These are phyloP conservation scores for Flueggea neowawraea DNA, from an alignment of 441 rosid genomes.

Conservation along the genomic window DNA sequence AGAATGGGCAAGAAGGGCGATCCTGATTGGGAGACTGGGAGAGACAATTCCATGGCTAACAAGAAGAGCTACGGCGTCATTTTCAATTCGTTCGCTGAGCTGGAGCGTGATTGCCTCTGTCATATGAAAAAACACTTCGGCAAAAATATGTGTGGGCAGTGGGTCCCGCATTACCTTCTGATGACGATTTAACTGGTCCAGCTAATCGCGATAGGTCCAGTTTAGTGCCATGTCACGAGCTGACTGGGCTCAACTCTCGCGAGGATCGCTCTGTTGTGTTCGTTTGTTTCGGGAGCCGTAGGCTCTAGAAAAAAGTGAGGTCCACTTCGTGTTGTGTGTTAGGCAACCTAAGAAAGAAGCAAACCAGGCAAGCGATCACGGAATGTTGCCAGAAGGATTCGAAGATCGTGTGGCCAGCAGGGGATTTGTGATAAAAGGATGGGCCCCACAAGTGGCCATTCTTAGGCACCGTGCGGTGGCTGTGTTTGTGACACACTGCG, in stretches of 20 bases:
- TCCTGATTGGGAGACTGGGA: conserved; percentile 22
- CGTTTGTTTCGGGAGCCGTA: no score
- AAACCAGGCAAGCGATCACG: background rate
- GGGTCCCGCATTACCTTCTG: conserved; percentile 36
- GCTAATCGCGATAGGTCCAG: no score
- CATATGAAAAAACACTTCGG: conserved; percentile 18
- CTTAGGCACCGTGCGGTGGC: conserved; percentile 46
- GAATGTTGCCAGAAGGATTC: conserved; percentile 20
- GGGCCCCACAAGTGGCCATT: conserved; percentile 56
- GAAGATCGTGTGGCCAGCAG: conserved; percentile 23
- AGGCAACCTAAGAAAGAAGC: no score
- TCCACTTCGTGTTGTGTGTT: no score
- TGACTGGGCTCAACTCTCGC: no score
- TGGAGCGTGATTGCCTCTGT: conserved; percentile 36
- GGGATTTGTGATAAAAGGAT: conserved; percentile 40
- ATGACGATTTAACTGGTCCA: background rate
- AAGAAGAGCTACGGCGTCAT: conserved; percentile 35
- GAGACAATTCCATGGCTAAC: conserved; percentile 17
- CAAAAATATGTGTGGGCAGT: conserved; percentile 34
- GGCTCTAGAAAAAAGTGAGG: no score
- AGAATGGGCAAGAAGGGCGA: conserved; percentile 16
- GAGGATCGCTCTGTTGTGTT: no score
- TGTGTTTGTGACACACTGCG: conserved; percentile 56
- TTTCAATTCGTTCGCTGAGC: conserved; percentile 34
- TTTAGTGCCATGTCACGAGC: no score